Percentiles rank a stretch among this genome's conserved stretches.
These are phyloP conservation scores for Russula emetica DNA, from an alignment of 768 basidiomycete species.

Conservation along the genomic window DNA sequence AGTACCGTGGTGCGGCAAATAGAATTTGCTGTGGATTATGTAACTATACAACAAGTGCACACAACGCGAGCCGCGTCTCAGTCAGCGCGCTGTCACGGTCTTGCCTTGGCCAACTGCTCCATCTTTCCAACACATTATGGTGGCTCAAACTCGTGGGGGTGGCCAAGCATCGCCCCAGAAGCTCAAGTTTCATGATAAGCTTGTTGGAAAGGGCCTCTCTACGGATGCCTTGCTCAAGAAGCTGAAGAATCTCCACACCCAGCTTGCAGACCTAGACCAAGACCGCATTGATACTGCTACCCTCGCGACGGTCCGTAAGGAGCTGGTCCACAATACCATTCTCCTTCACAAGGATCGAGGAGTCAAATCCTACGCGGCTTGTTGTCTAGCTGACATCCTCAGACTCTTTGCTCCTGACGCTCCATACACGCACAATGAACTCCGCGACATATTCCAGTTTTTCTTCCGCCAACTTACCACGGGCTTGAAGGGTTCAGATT, in stretches of 20 bases:
- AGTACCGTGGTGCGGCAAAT: background rate
- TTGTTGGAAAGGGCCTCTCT: slow-evolving; percentile 67
- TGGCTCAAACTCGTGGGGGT: slow-evolving; percentile 66
- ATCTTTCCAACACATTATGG: slow-evolving; percentile 43
- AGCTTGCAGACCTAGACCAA: slow-evolving; percentile 83
- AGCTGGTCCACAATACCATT: slow-evolving; percentile 74
- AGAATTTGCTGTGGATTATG: background rate
- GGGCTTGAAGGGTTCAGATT: slow-evolving; percentile 70
- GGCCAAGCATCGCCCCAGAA: slow-evolving; percentile 52
- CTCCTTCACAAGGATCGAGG: slow-evolving; percentile 94
- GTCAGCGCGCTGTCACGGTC: slow-evolving; percentile 10
- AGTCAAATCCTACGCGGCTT: slow-evolving; percentile 91
- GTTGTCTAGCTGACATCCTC: slow-evolving; percentile 91
- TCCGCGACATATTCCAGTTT: slow-evolving; percentile 96
- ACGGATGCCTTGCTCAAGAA: slow-evolving; percentile 85
- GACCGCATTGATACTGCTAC: slow-evolving; percentile 75
- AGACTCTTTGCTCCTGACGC: slow-evolving; percentile 95
- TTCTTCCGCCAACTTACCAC: slow-evolving; percentile 81
- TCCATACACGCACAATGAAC: slow-evolving; percentile 83
- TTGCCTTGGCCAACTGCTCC: background rate
- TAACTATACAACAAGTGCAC: slow-evolving; percentile 16
- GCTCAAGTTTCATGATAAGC: slow-evolving; percentile 76
- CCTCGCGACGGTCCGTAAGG: slow-evolving; percentile 63
- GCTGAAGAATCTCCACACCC: slow-evolving; percentile 69
- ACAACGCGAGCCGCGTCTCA: slow-evolving; percentile 28